A percentile compares a stretch with the other conserved stretches of the same genome.
phyloP scores from a whole-genome alignment of 164 flowering plant species.

The Vitis labrusca region DNA sequence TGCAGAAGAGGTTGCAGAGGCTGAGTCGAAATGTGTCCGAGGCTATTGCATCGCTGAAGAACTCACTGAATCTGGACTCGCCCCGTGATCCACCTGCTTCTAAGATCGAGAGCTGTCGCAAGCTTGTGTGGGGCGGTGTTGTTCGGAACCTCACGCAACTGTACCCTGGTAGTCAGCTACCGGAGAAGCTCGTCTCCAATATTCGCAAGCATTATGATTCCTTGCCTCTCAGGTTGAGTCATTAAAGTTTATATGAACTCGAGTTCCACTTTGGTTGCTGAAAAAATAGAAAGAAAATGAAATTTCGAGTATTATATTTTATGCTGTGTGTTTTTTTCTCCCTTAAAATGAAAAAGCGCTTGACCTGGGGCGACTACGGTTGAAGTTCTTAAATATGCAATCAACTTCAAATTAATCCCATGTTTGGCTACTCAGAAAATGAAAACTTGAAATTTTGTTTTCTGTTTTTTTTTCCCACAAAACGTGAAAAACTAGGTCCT shows the following conservation, averaged over 20 bases:
- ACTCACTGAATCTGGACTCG: slow-evolving; percentile 72
- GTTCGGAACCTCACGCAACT: slow-evolving; percentile 79
- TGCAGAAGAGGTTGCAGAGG: slow-evolving; percentile 73
- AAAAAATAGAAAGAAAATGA: background rate
- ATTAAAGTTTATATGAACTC: background rate
- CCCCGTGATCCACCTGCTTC: slow-evolving; percentile 32
- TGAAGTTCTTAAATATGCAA: background rate
- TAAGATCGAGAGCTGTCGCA: slow-evolving; percentile 48
- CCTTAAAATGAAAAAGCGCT: too few relatives aligned
- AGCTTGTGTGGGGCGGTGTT: slow-evolving; percentile 74
- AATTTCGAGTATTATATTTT: background rate
- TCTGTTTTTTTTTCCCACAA: too few relatives aligned
- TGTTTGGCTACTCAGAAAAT: background rate
- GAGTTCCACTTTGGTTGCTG: slow-evolving; percentile 6
- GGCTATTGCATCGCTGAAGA: slow-evolving; percentile 74
- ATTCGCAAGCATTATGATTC: slow-evolving; percentile 91
- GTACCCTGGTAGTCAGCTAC: slow-evolving; percentile 95
- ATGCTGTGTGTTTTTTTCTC: background rate
- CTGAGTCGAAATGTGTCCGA: slow-evolving; percentile 76
- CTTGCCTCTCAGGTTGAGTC: slow-evolving; percentile 70
- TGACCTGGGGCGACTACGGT: too few relatives aligned
- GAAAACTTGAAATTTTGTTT: too few relatives aligned
- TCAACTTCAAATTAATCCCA: background rate
- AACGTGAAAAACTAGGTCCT: too few relatives aligned
- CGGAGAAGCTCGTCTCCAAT: slow-evolving; percentile 86